Percentiles rank a stretch among this genome's conserved stretches.
Evolutionary conservation across 1,284 basidiomycete species (phyloP).

Genomic region (Boletus subluridellus): DNA sequence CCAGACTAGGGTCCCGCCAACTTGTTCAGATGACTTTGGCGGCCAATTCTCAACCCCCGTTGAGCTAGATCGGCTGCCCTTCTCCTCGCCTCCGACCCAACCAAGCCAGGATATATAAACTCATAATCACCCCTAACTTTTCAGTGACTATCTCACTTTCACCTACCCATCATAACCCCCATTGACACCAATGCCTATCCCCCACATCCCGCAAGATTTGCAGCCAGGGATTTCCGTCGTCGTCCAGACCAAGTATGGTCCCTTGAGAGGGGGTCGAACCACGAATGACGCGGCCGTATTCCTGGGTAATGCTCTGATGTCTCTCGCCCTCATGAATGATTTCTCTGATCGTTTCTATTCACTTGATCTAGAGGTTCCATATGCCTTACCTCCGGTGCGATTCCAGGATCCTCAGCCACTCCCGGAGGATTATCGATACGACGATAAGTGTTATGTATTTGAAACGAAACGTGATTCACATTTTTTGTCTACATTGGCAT

Average conservation of each 20-base stretch:
- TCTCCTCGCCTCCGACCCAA: no score
- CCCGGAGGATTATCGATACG: slow-evolving; percentile 51
- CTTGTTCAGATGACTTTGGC: no score
- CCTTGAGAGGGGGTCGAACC: slow-evolving; percentile 54
- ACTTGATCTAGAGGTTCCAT: slow-evolving; percentile 58
- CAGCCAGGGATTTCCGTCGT: slow-evolving; percentile 40
- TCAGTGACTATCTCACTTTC: neutral
- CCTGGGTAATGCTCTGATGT: slow-evolving; percentile 43
- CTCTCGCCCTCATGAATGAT: no score
- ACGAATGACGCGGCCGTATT: slow-evolving; percentile 57
- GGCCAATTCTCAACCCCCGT: no score
- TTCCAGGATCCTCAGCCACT: slow-evolving; percentile 63
- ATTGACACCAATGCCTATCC: slow-evolving; percentile 4
- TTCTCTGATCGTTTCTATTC: neutral
- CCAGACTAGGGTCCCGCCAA: no score
- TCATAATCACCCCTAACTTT: neutral
- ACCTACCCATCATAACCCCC: neutral
- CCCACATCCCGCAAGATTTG: slow-evolving; percentile 50
- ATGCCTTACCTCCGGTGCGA: slow-evolving; percentile 58
- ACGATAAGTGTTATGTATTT: slow-evolving; percentile 54
- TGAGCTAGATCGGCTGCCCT: no score
- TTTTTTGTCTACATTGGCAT: neutral
- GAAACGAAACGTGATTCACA: slow-evolving; percentile 54
- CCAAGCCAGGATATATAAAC: no score
- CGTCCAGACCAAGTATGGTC: slow-evolving; percentile 53